phyloP scores from a whole-genome alignment of 331 rosid genomes.

The Stylosanthes scabra region DNA sequence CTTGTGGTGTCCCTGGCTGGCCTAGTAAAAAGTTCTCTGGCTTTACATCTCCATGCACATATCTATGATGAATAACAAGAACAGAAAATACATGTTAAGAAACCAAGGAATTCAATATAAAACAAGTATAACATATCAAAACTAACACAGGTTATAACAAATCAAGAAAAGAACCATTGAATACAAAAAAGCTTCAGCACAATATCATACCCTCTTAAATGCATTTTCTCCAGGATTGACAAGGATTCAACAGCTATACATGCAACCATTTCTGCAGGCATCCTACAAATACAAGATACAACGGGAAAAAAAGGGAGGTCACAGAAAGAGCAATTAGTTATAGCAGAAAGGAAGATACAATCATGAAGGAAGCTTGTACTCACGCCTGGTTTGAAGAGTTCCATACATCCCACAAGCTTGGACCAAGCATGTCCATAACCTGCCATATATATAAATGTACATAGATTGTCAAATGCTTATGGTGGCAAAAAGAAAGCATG shows the following conservation, averaged over 20 bases:
- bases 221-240: slow-evolving; percentile 92
- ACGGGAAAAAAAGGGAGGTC: background rate
- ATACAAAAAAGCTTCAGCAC: background rate
- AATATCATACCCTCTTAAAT: slow-evolving; percentile 71
- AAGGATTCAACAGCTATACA: slow-evolving; percentile 93
- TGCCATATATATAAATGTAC: slow-evolving; percentile 36
- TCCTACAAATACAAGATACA: slow-evolving; percentile 50
- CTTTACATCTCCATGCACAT: slow-evolving; percentile 63
- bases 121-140: slow-evolving; percentile 7
- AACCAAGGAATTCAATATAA: slow-evolving; percentile 25
- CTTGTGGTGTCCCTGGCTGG: slow-evolving; percentile 88
- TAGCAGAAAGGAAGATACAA: slow-evolving; percentile 6
- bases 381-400: slow-evolving; percentile 91
- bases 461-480: slow-evolving; percentile 16
- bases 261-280: slow-evolving; percentile 93
- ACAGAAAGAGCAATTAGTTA: background rate
- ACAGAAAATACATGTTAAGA: slow-evolving; percentile 3
- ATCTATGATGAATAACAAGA: slow-evolving; percentile 45
- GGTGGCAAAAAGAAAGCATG: slow-evolving; percentile 22
- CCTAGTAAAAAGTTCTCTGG: slow-evolving; percentile 95
- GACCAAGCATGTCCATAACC: slow-evolving; percentile 99
- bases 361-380: slow-evolving; percentile 46
- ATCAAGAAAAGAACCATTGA: slow-evolving; percentile 40
- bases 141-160: background rate
- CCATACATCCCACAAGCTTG: slow-evolving; percentile 98